These are phyloP conservation scores for Penicillium sp. DNA, from an alignment of 2,329 filamentous ascomycete species.

Conservation along the genomic window DNA sequence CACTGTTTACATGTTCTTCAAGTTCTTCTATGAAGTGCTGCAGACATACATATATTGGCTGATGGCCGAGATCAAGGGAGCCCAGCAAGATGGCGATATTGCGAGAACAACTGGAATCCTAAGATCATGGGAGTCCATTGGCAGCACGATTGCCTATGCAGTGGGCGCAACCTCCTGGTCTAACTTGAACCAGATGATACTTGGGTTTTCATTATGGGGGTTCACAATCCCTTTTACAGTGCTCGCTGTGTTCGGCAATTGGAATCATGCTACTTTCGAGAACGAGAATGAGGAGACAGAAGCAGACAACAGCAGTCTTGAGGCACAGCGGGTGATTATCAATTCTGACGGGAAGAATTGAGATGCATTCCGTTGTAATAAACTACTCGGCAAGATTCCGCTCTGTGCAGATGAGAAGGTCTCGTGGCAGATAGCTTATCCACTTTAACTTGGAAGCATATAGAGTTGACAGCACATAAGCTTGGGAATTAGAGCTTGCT, in stretches of 20 bases:
- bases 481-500: too few relatives aligned
- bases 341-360: not conserved
- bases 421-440: too few relatives aligned
- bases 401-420: too few relatives aligned
- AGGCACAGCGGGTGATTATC: constrained; percentile 11
- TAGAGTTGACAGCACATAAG: too few relatives aligned
- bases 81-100: constrained; percentile 32
- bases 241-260: constrained; percentile 18
- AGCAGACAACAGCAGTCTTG: constrained; percentile 9
- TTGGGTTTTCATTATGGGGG: constrained; percentile 32
- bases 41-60: constrained; percentile 57
- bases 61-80: constrained; percentile 36
- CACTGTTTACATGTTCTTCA: constrained; percentile 50
- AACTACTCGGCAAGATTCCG: not conserved
- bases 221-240: constrained; percentile 26
- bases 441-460: too few relatives aligned
- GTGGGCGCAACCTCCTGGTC: constrained; percentile 32
- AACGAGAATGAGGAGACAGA: constrained; percentile 5
- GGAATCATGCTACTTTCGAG: constrained; percentile 8
- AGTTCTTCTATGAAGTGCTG: constrained; percentile 55
- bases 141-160: constrained; percentile 34
- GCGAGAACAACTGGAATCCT: constrained; percentile 33
- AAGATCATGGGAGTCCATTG: constrained; percentile 35
- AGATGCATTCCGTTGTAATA: not conserved
- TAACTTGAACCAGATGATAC: constrained; percentile 33